Percentiles rank a stretch among this genome's conserved stretches.
Conservation (phyloP, 2,329 filamentous ascomycete species). For the Pseudogymnoascus sp. region DNA sequence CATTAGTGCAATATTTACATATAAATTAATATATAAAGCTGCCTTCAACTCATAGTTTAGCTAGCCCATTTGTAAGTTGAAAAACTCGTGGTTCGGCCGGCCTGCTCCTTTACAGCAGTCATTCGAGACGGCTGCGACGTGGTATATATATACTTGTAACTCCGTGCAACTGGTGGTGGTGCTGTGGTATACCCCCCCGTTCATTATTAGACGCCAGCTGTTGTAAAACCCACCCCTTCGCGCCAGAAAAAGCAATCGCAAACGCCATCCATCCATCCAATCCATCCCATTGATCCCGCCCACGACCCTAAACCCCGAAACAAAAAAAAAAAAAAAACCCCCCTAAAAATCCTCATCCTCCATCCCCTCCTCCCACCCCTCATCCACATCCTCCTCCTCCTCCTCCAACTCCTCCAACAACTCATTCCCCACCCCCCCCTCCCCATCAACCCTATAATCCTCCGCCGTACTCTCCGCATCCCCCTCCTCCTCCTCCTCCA, state of each 20-base stretch:
- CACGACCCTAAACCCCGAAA: background rate
- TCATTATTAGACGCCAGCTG: background rate
- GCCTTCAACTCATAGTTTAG: too few species aligned
- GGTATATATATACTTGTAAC: background rate
- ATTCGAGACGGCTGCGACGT: too few species aligned
- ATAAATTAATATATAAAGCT: too few species aligned
- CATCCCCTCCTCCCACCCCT: constrained; percentile 1
- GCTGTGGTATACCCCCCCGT: background rate
- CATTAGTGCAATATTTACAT: too few species aligned
- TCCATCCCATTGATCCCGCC: background rate
- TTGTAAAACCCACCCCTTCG: background rate
- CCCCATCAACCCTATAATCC: background rate
- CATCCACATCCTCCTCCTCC: background rate
- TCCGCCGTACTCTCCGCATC: background rate
- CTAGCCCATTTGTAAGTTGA: too few species aligned
- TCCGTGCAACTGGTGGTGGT: background rate
- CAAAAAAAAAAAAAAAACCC: too few species aligned
- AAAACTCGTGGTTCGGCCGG: too few species aligned
- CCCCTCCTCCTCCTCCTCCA: background rate
- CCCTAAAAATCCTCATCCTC: background rate
- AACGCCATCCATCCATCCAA: background rate
- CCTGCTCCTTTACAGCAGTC: too few species aligned
- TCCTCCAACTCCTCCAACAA: background rate
- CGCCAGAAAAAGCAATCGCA: background rate
- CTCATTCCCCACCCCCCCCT: background rate